Evolutionary conservation across 352 stramenopile genomes (phyloP).

Genomic region (Globisporangium rhizosaccharum): DNA sequence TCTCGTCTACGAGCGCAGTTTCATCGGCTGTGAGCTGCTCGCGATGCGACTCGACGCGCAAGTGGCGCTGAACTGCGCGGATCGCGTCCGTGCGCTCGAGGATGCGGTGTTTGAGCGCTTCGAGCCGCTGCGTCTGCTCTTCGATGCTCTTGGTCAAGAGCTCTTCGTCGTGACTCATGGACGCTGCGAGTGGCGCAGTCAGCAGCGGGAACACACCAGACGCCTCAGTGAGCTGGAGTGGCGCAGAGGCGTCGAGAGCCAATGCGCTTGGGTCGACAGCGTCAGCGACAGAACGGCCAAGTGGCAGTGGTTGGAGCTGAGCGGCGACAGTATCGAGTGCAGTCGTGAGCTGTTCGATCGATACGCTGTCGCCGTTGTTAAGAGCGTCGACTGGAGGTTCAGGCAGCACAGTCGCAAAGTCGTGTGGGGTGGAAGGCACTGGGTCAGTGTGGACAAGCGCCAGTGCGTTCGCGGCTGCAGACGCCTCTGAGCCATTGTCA

Average conservation of each 20-base stretch:
- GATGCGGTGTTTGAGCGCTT: conserved; percentile 39
- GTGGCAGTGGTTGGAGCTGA: conserved; percentile 1
- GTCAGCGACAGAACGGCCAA: not conserved
- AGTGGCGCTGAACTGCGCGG: conserved; percentile 32
- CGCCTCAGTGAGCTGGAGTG: conserved; percentile 1
- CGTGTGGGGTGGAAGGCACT: no score
- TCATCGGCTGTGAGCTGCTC: conserved; percentile 37
- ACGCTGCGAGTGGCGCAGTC: conserved; percentile 2
- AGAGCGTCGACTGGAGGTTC: not conserved
- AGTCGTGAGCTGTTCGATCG: conserved; percentile 9
- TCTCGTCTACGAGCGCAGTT: conserved; percentile 34
- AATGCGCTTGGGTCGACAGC: not conserved
- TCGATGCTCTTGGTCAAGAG: conserved; percentile 59
- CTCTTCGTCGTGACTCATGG: conserved; percentile 29
- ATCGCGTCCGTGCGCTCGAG: conserved; percentile 38
- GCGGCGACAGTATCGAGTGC: conserved; percentile 1
- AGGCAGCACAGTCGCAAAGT: no score
- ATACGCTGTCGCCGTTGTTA: not conserved
- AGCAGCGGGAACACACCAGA: conserved; percentile 5
- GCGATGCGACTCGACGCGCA: conserved; percentile 48
- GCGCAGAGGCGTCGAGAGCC: not conserved
- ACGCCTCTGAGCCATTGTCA: conserved; percentile 18
- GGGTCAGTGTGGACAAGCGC: no score
- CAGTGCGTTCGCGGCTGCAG: not conserved
- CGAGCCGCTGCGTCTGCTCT: conserved; percentile 40